Evolutionary conservation across 1,284 basidiomycete genomes (phyloP), one percentile per base, ranked within the genome.

Genomic region (Ustilago lituana): DNA sequence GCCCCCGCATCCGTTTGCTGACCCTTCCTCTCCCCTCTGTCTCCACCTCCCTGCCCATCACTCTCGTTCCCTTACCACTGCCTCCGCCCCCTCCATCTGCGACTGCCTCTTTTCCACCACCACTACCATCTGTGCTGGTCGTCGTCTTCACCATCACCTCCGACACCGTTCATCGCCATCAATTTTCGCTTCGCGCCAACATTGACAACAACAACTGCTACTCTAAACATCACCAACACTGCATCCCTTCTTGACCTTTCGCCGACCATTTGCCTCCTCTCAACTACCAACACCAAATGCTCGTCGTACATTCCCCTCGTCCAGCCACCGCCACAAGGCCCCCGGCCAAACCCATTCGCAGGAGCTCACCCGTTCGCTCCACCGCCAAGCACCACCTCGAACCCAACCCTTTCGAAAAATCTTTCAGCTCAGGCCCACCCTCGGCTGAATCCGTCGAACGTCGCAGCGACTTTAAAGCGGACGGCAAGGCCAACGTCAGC

Each of bases 391-490:
- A 83, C 41, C 76, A 81, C 31, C 88, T 93, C 59, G 94, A 98
- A 82, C 92, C 92, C 14, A 98, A 98, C 81, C 94, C 94, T 0
- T 98, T 97, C 80, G 94, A 98, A 81, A 91, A 93, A 83, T 94
- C 92, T 48, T 98, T 97, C 83, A 88, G 88, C 85, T 76, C 86
- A 87, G 73, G 77, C 78, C 46, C 77, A 77, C 38, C 44, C 20
- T 81, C 73, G 78, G 83, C 83, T 24, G 60, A 59, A 11, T 57
- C 68, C 17, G n/a, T 56, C 40, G 67, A 70, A 4, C 62, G 68
- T 46, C 62, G 72, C 27, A 15, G 37, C 38, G 61, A 64, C 27
- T 24, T 56, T 38, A 73, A 73, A 27, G 15, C 12, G 15, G 72
- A 56, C 20, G 11, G 35, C 48, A 64, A 61, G 23, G 15, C 50